Evolutionary conservation across 208 protist genomes (phyloP).

Genomic region (Crithidia thermophila): DNA sequence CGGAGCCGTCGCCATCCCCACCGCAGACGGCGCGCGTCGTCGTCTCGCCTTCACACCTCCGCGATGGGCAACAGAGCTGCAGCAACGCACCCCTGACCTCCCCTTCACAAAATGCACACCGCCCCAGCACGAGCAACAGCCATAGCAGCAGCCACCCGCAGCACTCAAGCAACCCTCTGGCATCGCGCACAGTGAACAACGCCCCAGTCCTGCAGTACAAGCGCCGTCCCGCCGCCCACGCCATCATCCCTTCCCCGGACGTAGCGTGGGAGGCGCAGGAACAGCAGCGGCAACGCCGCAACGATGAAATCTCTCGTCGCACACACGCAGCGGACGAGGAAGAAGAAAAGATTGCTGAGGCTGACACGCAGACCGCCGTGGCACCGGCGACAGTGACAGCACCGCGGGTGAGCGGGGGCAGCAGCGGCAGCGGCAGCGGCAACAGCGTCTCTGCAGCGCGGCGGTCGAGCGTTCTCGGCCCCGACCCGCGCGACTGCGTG

Average conservation of each 20-base stretch:
- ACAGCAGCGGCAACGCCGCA: background rate
- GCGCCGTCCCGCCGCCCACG: conserved; percentile 8
- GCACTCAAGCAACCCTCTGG: background rate
- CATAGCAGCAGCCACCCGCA: no score
- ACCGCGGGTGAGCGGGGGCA: background rate
- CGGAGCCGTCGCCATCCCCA: conserved; percentile 33
- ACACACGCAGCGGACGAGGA: background rate
- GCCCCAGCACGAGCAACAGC: no score
- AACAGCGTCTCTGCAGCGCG: conserved; percentile 13
- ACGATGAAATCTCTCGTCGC: background rate
- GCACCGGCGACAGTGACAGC: background rate
- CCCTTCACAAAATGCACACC: no score
- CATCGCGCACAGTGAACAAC: conserved; percentile 7
- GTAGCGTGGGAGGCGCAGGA: background rate
- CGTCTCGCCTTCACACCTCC: background rate
- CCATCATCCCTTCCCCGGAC: conserved; percentile 10
- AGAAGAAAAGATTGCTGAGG: background rate
- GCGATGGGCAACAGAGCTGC: background rate
- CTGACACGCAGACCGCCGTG: background rate
- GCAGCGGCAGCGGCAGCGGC: conserved; percentile 8
- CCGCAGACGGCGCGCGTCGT: conserved; percentile 5
- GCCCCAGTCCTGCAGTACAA: background rate
- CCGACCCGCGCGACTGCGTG: conserved; percentile 30
- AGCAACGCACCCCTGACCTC: no score
- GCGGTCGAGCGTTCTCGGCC: conserved; percentile 21